Percentiles rank a stretch among this genome's conserved stretches.
These are phyloP conservation scores for Penicillium flavigenum DNA, from an alignment of 495 filamentous ascomycete species.

Conservation along the genomic window DNA sequence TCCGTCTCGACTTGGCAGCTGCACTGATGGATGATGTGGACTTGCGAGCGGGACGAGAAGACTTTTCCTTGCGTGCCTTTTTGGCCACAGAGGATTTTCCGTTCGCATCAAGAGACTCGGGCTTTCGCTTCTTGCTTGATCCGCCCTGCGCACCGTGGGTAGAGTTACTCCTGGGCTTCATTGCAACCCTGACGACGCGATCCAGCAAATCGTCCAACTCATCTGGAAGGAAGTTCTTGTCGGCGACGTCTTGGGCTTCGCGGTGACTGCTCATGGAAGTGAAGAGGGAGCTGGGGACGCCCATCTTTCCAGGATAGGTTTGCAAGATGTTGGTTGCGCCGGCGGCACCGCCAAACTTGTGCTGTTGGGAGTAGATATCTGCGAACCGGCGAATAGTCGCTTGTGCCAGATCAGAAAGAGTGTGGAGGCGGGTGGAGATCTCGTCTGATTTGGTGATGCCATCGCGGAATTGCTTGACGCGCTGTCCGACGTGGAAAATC, in stretches of 20 bases:
- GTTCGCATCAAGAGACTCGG: slow-evolving; percentile 36
- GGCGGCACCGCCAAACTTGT: slow-evolving; percentile 55
- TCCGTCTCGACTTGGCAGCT: slow-evolving; percentile 45
- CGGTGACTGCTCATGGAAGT: slow-evolving; percentile 69
- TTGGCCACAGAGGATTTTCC: slow-evolving; percentile 41
- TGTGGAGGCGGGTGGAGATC: slow-evolving; percentile 61
- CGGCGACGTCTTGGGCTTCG: slow-evolving; percentile 77
- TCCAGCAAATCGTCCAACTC: slow-evolving; percentile 78
- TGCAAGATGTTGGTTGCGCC: slow-evolving; percentile 74
- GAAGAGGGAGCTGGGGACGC: slow-evolving; percentile 77
- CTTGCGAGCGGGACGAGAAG: slow-evolving; percentile 40
- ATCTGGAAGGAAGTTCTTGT: slow-evolving; percentile 78
- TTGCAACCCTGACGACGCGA: slow-evolving; percentile 53
- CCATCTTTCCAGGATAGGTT: slow-evolving; percentile 77
- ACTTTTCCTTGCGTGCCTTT: slow-evolving; percentile 42
- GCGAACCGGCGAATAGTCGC: slow-evolving; percentile 79
- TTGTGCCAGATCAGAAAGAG: slow-evolving; percentile 86
- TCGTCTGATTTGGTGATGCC: slow-evolving; percentile 61
- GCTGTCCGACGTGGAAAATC: slow-evolving; percentile 89
- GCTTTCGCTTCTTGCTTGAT: slow-evolving; percentile 49
- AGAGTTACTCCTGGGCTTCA: slow-evolving; percentile 41
- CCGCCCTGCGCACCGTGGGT: slow-evolving; percentile 20
- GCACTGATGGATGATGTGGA: slow-evolving; percentile 30
- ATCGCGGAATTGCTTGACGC: slow-evolving; percentile 87
- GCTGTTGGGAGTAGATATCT: slow-evolving; percentile 52